phyloP scores from a whole-genome alignment of 2,329 filamentous ascomycete genomes.

The Dryadomyces sulphureus region DNA sequence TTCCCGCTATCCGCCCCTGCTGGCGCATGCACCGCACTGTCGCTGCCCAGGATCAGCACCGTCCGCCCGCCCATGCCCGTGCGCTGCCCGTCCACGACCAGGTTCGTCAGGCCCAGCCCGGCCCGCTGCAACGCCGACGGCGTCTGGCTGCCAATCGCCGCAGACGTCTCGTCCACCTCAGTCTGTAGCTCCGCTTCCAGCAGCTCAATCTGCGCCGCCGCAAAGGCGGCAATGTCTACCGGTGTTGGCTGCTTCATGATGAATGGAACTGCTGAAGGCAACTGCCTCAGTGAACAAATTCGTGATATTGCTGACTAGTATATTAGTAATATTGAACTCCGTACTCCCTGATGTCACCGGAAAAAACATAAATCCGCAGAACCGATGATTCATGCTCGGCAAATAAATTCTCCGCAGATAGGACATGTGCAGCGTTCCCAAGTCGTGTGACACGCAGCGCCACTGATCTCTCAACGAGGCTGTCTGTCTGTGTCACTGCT shows the following conservation, averaged over 20 bases:
- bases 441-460: too few relatives aligned
- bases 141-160: constrained; percentile 51
- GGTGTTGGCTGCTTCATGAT: constrained; percentile 16
- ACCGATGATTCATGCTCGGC: too few relatives aligned
- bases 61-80: constrained; percentile 88
- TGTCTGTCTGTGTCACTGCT: too few relatives aligned
- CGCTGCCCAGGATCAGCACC: constrained; percentile 58
- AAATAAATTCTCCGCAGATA: too few relatives aligned
- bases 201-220: constrained; percentile 53
- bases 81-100: constrained; percentile 58
- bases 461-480: too few relatives aligned
- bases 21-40: constrained; percentile 37
- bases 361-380: too few relatives aligned
- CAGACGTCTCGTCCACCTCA: constrained; percentile 55
- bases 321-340: too few relatives aligned
- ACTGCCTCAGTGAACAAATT: too few relatives aligned
- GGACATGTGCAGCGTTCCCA: too few relatives aligned
- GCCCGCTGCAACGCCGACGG: constrained; percentile 58
- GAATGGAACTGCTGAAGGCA: too few relatives aligned
- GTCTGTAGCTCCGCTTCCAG: constrained; percentile 56
- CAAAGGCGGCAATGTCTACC: constrained; percentile 55
- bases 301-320: too few relatives aligned
- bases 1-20: neutral
- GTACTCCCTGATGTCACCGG: too few relatives aligned
- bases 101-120: constrained; percentile 65